These are phyloP conservation scores for Dictyostelium capitatum DNA, from an alignment of 78 protist species.

Conservation along the genomic window DNA sequence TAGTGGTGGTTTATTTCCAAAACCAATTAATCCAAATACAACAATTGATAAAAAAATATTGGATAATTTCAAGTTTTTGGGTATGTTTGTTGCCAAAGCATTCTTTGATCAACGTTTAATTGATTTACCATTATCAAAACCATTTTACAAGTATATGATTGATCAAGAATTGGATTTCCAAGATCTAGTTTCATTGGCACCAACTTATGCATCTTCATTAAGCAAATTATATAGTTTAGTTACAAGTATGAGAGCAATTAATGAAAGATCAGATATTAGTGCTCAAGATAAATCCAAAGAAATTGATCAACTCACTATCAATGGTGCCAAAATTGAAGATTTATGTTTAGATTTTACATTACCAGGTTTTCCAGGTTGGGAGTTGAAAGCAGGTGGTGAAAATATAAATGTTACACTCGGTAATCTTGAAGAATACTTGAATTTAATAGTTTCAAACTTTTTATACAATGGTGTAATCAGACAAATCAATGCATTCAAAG, in stretches of 20 bases:
- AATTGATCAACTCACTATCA: slow-evolving; percentile 59
- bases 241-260: slow-evolving; percentile 39
- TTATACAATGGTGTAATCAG: slow-evolving; percentile 67
- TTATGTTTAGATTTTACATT: slow-evolving; percentile 81
- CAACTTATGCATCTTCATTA: slow-evolving; percentile 53
- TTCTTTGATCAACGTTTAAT: slow-evolving; percentile 85
- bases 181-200: slow-evolving; percentile 66
- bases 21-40: slow-evolving; percentile 70
- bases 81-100: slow-evolving; percentile 87
- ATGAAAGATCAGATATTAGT: neutral
- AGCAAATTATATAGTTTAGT: slow-evolving; percentile 38
- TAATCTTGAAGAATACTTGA: slow-evolving; percentile 83
- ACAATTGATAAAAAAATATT: slow-evolving; percentile 38
- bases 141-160: slow-evolving; percentile 79
- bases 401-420: slow-evolving; percentile 55
- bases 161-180: slow-evolving; percentile 31
- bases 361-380: slow-evolving; percentile 77
- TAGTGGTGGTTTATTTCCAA: slow-evolving; percentile 79
- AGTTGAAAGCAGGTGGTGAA: slow-evolving; percentile 49
- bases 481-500: slow-evolving; percentile 83
- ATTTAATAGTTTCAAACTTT: slow-evolving; percentile 28
- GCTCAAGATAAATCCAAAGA: slow-evolving; percentile 32
- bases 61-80: slow-evolving; percentile 79
- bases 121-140: slow-evolving; percentile 84
- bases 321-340: slow-evolving; percentile 74